Evolutionary conservation across 192 early-diverging fungal species (phyloP).

Genomic region (Coemansia sp.): DNA sequence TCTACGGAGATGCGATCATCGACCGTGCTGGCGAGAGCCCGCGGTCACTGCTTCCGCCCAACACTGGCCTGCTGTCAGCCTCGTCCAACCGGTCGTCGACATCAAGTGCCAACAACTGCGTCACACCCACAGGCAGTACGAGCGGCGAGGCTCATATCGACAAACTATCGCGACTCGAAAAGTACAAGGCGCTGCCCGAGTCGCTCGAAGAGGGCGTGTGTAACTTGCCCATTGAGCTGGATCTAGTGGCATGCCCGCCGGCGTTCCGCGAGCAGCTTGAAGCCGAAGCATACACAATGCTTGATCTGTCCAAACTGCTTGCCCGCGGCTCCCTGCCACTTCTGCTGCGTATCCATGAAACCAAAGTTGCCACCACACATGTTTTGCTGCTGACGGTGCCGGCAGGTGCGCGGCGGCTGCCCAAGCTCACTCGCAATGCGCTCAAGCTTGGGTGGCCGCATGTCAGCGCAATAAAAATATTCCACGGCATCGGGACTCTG

Average conservation of each 20-base stretch:
- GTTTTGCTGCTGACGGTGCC: conserved; percentile 43
- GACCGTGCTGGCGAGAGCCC: not conserved
- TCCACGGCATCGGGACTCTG: conserved; percentile 29
- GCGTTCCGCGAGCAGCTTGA: conserved; percentile 52
- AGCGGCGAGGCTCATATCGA: conserved; percentile 32
- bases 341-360: conserved; percentile 50
- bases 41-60: not conserved
- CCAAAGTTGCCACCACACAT: conserved; percentile 49
- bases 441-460: conserved; percentile 55
- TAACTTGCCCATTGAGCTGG: conserved; percentile 45
- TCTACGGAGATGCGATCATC: conserved; percentile 5
- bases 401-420: conserved; percentile 29
- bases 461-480: conserved; percentile 46
- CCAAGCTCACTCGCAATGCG: conserved; percentile 38
- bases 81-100: conserved; percentile 37
- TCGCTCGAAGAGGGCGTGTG: conserved; percentile 44
- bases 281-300: conserved; percentile 37
- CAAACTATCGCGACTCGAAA: conserved; percentile 51
- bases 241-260: conserved; percentile 46
- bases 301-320: conserved; percentile 48
- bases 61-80: conserved; percentile 1
- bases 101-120: conserved; percentile 20
- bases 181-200: conserved; percentile 49
- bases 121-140: conserved; percentile 3
- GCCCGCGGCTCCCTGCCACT: conserved; percentile 43